These are phyloP conservation scores for Talaromyces ruber DNA, from an alignment of 495 filamentous ascomycete genomes.

Conservation along the genomic window DNA sequence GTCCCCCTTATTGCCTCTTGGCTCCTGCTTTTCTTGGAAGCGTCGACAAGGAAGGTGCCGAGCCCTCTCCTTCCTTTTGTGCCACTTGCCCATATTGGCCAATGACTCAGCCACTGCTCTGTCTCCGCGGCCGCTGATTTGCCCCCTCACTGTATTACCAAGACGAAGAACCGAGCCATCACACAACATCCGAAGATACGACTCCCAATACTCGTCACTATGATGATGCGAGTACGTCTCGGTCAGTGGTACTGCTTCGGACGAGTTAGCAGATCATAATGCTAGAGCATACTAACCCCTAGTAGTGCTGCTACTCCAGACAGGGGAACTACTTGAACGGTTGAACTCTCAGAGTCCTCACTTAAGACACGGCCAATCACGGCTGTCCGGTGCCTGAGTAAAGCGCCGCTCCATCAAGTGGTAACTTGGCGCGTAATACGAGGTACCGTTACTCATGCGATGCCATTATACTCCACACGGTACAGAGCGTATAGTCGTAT, in stretches of 20 bases:
- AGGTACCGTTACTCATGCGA: too few relatives aligned
- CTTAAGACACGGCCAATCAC: neutral
- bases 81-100: neutral
- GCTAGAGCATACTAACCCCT: too few relatives aligned
- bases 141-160: neutral
- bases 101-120: neutral
- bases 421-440: neutral
- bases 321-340: neutral
- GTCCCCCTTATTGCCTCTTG: neutral
- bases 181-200: too few relatives aligned
- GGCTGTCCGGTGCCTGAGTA: constrained; percentile 1
- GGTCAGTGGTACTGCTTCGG: too few relatives aligned
- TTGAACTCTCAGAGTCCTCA: too few relatives aligned
- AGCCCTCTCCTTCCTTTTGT: neutral
- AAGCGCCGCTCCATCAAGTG: neutral
- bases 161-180: too few relatives aligned
- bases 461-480: neutral
- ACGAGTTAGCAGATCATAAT: too few relatives aligned
- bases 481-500: neutral
- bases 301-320: neutral
- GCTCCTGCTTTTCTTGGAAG: neutral
- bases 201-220: too few relatives aligned
- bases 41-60: neutral
- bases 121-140: neutral
- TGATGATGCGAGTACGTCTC: too few relatives aligned